Percentiles rank a stretch among this genome's conserved stretches.
Conservation (phyloP, 2,329 filamentous ascomycete species). For the Aspergillus alliaceus region DNA sequence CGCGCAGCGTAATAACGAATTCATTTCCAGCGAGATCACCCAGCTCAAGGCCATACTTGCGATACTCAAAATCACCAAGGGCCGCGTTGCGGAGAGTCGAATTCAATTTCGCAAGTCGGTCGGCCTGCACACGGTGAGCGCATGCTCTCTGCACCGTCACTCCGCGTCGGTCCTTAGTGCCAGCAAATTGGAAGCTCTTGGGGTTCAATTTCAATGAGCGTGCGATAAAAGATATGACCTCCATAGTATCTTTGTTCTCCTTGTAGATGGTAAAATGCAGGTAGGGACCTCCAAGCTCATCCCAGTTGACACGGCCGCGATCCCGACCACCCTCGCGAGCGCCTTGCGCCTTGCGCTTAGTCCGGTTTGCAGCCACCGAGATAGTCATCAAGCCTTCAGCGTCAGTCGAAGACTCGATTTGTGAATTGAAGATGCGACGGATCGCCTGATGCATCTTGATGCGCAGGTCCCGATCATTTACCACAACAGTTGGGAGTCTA, state of each 20-base stretch:
- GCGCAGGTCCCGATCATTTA: constrained; percentile 61
- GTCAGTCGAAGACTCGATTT: constrained; percentile 74
- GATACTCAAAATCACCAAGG: constrained; percentile 80
- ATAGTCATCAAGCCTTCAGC: constrained; percentile 68
- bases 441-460: constrained; percentile 66
- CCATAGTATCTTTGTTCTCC: constrained; percentile 96
- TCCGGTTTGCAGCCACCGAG: constrained; percentile 43
- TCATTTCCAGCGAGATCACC: constrained; percentile 87
- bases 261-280: constrained; percentile 93
- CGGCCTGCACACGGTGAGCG: constrained; percentile 58
- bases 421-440: constrained; percentile 75
- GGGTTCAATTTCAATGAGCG: constrained; percentile 67
- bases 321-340: constrained; percentile 30
- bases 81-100: constrained; percentile 59
- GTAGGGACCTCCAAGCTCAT: constrained; percentile 73
- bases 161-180: constrained; percentile 86
- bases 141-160: constrained; percentile 83
- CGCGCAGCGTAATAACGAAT: constrained; percentile 87
- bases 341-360: constrained; percentile 32
- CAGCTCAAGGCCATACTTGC: constrained; percentile 69
- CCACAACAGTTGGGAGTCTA: constrained; percentile 52
- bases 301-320: constrained; percentile 57
- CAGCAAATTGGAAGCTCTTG: constrained; percentile 76
- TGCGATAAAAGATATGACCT: constrained; percentile 74
- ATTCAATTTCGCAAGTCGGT: constrained; percentile 66